Percentiles rank a stretch among this genome's conserved stretches.
Conservation (phyloP, 2,329 filamentous ascomycete genomes). For the Hypoxylon rubiginosum region DNA sequence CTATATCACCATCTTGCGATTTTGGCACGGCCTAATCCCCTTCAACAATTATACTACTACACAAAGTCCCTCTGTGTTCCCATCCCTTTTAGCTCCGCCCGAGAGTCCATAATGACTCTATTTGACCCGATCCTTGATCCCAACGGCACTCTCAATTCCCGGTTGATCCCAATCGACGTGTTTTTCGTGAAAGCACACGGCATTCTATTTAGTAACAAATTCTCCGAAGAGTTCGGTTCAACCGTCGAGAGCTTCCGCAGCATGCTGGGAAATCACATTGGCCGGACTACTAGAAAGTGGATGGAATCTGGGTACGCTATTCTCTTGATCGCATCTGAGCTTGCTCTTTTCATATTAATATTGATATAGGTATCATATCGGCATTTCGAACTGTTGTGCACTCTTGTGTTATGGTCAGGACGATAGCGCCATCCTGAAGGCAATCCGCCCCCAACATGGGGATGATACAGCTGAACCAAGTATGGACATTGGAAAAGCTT, state of each 20-base stretch:
- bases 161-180: slow-evolving; percentile 64
- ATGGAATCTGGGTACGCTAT: slow-evolving; percentile 57
- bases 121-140: slow-evolving; percentile 70
- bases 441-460: slow-evolving; percentile 50
- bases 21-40: slow-evolving; percentile 75
- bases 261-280: slow-evolving; percentile 70
- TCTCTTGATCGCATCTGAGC: not conserved
- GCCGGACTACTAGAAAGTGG: slow-evolving; percentile 64
- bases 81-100: slow-evolving; percentile 75
- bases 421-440: slow-evolving; percentile 61
- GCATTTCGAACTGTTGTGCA: slow-evolving; percentile 66
- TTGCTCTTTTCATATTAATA: slow-evolving; percentile 29
- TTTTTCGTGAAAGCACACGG: slow-evolving; percentile 75
- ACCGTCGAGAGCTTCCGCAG: slow-evolving; percentile 64
- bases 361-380: slow-evolving; percentile 65
- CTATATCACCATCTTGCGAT: slow-evolving; percentile 92
- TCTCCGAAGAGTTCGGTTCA: slow-evolving; percentile 60
- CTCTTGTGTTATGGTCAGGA: slow-evolving; percentile 67
- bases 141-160: slow-evolving; percentile 48
- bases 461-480: slow-evolving; percentile 47
- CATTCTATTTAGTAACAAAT: slow-evolving; percentile 70
- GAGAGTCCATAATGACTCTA: slow-evolving; percentile 77
- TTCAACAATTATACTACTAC: slow-evolving; percentile 81
- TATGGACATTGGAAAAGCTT: slow-evolving; percentile 44
- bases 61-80: slow-evolving; percentile 77